Evolutionary conservation across 78 protist genomes (phyloP).

Genomic region (Dictyostelium intermedium): DNA sequence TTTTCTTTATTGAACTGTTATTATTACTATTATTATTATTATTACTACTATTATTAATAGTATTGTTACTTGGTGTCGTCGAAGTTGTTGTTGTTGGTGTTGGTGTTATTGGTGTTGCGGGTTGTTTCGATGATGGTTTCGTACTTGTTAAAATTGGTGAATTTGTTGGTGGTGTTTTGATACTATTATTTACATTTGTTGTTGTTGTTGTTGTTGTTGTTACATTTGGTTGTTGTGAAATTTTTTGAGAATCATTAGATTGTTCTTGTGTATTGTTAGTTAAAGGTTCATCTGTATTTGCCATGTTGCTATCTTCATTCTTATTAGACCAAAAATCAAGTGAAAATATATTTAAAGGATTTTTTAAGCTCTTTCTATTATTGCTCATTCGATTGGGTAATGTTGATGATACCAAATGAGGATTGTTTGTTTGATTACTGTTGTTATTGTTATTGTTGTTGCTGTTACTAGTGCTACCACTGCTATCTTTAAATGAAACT

Average conservation of each 20-base stretch:
- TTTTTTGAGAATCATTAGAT: neutral
- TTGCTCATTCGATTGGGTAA: conserved; percentile 7
- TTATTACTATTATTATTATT: neutral
- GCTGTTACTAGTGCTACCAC: neutral
- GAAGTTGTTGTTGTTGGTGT: neutral
- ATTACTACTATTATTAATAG: neutral
- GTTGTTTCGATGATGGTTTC: neutral
- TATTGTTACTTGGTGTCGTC: neutral
- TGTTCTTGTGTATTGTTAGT: neutral
- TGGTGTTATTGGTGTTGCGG: neutral
- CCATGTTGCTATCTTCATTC: neutral
- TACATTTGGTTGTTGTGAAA: neutral
- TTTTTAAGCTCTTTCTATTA: conserved; percentile 43
- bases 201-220: conserved; percentile 7
- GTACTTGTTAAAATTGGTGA: neutral
- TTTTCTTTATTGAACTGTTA: neutral
- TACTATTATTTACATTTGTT: neutral
- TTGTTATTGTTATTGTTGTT: neutral
- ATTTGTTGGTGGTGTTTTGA: neutral
- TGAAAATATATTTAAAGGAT: conserved; percentile 27
- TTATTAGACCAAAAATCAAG: conserved; percentile 16
- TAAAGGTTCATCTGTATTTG: neutral
- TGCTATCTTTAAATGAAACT: neutral
- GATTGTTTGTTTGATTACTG: neutral
- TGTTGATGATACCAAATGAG: neutral